phyloP scores from a whole-genome alignment of 805 yeast species.

The Zygotorulaspora sp. region DNA sequence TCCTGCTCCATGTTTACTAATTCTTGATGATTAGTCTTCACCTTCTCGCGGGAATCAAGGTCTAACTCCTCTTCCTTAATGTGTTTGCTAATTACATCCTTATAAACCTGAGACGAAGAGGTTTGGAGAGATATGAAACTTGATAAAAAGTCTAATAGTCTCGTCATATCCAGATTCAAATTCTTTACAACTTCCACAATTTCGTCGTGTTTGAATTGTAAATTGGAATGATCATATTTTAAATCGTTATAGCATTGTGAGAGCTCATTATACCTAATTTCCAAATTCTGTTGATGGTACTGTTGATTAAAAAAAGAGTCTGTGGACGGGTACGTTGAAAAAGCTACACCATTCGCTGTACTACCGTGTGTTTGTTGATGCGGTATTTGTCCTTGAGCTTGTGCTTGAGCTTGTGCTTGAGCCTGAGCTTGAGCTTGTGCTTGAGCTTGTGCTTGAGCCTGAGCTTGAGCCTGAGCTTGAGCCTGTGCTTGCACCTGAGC shows the following conservation, averaged over 20 bases:
- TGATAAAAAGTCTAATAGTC: constrained; percentile 46
- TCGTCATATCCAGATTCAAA: constrained; percentile 50
- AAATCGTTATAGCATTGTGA: constrained; percentile 37
- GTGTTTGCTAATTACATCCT: neutral
- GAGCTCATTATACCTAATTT: constrained; percentile 34
- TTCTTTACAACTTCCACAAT: constrained; percentile 46
- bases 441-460: constrained; percentile 3
- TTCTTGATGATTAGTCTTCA: constrained; percentile 12
- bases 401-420: constrained; percentile 9
- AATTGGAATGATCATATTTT: constrained; percentile 40
- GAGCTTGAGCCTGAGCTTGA: constrained; percentile 9
- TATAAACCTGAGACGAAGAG: constrained; percentile 3
- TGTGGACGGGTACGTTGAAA: constrained; percentile 9
- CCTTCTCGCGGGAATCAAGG: constrained; percentile 1
- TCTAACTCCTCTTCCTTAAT: constrained; percentile 1
- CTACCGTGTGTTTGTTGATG: constrained; percentile 1
- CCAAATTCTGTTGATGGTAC: constrained; percentile 10
- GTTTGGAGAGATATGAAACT: constrained; percentile 17
- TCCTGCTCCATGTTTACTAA: constrained; percentile 13
- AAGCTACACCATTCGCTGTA: constrained; percentile 7
- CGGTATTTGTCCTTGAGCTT: constrained; percentile 5
- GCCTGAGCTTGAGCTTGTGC: constrained; percentile 10
- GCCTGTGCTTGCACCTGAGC: constrained; percentile 5
- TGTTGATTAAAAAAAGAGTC: constrained; percentile 11
- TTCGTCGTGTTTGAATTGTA: constrained; percentile 45